A percentile compares a stretch with the other conserved stretches of the same genome.
Evolutionary conservation across 768 basidiomycete species (phyloP).

Genomic region (Boletus coccyginus): DNA sequence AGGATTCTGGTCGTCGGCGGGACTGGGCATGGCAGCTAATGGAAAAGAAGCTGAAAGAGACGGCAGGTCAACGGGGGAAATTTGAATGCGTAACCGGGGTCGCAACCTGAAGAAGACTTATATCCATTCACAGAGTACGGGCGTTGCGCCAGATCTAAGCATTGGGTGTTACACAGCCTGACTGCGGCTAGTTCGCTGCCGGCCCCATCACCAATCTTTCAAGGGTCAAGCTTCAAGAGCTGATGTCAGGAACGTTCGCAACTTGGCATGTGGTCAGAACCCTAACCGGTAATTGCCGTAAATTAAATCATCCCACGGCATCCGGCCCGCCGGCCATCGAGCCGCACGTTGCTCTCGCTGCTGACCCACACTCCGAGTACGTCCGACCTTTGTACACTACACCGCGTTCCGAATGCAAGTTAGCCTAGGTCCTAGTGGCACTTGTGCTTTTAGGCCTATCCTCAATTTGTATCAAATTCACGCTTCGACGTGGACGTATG

Average conservation of each 20-base stretch:
- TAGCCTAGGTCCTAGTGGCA: no score
- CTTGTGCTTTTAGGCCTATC: no score
- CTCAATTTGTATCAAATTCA: background rate
- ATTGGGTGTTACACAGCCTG: constrained; percentile 6
- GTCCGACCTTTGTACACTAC: no score
- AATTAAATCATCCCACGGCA: no score
- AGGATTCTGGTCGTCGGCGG: background rate
- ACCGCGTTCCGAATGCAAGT: no score
- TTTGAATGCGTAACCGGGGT: background rate
- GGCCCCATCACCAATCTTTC: background rate
- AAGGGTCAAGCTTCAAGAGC: background rate
- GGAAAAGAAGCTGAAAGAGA: background rate
- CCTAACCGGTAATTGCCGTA: no score
- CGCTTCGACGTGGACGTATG: background rate
- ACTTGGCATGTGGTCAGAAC: background rate
- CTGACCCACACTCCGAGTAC: no score
- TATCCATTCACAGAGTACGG: background rate
- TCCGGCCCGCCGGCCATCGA: no score
- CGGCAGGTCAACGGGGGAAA: background rate
- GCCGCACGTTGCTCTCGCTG: no score
- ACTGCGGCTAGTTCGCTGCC: background rate
- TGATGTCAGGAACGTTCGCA: constrained; percentile 9
- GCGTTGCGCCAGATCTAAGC: background rate
- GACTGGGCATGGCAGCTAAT: constrained; percentile 9
- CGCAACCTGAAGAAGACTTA: background rate